phyloP scores from a whole-genome alignment of 768 basidiomycete species.

The Termitomyces sp. region DNA sequence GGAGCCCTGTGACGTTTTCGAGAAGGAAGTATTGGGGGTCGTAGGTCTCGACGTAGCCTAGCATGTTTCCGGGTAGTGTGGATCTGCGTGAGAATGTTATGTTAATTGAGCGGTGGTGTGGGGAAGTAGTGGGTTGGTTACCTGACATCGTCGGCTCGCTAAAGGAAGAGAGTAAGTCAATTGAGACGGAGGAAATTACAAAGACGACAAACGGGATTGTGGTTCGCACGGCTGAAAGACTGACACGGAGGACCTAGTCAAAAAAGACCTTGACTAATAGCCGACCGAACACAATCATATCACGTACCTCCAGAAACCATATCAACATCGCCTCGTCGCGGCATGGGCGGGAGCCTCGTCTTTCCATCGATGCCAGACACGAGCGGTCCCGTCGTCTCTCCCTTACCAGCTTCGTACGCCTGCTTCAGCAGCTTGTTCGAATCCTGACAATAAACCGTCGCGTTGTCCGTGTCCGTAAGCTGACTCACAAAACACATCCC shows the following conservation, averaged over 20 bases:
- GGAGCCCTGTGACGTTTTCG: conserved; percentile 70
- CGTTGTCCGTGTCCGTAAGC: conserved; percentile 29
- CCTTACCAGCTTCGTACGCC: conserved; percentile 48
- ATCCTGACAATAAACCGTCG: conserved; percentile 64
- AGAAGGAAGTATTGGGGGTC: conserved; percentile 62
- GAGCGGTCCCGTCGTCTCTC: conserved; percentile 38
- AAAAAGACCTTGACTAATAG: not conserved
- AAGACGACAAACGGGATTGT: conserved; percentile 45
- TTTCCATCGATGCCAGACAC: conserved; percentile 37
- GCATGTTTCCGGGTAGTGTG: conserved; percentile 66
- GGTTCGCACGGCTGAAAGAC: conserved; percentile 66
- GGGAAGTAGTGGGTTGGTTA: conserved; percentile 18
- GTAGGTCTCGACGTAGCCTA: conserved; percentile 67
- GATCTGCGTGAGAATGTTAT: conserved; percentile 36
- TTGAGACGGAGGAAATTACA: not conserved
- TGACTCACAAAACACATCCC: conserved; percentile 54
- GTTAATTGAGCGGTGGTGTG: not conserved
- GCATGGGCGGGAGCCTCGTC: conserved; percentile 44
- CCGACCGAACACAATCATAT: no score
- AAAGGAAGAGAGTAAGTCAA: conserved; percentile 1
- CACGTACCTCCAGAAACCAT: conserved; percentile 71
- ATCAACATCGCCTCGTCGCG: conserved; percentile 58
- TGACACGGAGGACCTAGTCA: conserved; percentile 72
- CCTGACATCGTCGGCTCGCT: conserved; percentile 65
- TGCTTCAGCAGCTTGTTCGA: conserved; percentile 58